A percentile compares a stretch with the other conserved stretches of the same genome.
Conservation (phyloP, 441 rosid genomes). For the Bocquillonia castaneifolia region DNA sequence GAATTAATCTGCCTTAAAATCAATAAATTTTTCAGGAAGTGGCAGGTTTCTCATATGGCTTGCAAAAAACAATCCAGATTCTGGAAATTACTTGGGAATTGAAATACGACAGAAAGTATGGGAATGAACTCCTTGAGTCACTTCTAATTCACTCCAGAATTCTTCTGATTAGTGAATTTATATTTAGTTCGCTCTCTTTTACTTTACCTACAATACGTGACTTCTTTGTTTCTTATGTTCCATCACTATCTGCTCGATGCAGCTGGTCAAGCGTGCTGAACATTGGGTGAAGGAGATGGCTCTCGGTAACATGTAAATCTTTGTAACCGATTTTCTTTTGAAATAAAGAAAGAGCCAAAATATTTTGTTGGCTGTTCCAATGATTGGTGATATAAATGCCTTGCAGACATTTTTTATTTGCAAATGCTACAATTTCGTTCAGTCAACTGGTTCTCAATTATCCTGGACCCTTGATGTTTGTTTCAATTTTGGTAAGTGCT, state of each 20-base stretch:
- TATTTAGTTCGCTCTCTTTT: slow-evolving; percentile 10
- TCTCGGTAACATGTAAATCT: slow-evolving; percentile 64
- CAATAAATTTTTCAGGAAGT: slow-evolving; percentile 52
- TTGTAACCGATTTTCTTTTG: slow-evolving; percentile 15
- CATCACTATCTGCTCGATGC: slow-evolving; percentile 27
- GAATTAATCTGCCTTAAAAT: slow-evolving; percentile 19
- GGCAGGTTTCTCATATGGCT: slow-evolving; percentile 91
- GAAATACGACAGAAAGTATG: slow-evolving; percentile 84
- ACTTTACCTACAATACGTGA: slow-evolving; percentile 12
- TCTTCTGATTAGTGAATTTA: slow-evolving; percentile 28
- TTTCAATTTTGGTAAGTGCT: slow-evolving; percentile 73
- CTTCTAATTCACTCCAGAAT: slow-evolving; percentile 26
- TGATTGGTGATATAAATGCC: slow-evolving; percentile 9
- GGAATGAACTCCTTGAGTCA: slow-evolving; percentile 27
- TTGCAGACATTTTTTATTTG: slow-evolving; percentile 75
- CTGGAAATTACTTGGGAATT: slow-evolving; percentile 74
- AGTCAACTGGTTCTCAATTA: slow-evolving; percentile 51
- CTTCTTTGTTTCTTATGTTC: slow-evolving; percentile 12
- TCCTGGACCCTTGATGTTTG: slow-evolving; percentile 76
- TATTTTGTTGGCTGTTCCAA: background rate
- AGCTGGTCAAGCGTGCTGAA: slow-evolving; percentile 78
- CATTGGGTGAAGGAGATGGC: slow-evolving; percentile 72
- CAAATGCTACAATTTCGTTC: slow-evolving; percentile 78
- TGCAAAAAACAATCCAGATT: slow-evolving; percentile 49
- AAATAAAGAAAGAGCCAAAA: background rate